Percentiles rank a stretch among this genome's conserved stretches.
phyloP scores from a whole-genome alignment of 352 stramenopile species.

The Phytophthora megakarya region DNA sequence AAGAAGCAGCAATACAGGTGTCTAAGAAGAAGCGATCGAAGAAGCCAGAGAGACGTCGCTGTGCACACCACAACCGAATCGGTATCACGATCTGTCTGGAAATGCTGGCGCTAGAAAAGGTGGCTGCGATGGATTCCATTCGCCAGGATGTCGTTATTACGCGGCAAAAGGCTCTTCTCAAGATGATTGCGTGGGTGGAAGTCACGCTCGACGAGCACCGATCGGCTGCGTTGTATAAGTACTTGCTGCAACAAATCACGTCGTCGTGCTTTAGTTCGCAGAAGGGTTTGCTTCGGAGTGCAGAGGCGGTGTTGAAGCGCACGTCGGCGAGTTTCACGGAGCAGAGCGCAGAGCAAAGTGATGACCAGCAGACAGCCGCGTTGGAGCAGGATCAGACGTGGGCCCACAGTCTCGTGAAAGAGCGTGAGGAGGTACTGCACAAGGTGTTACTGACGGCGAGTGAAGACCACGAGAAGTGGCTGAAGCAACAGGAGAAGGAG shows the following conservation, averaged over 20 bases:
- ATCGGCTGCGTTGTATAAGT: constrained; percentile 59
- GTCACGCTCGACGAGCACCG: constrained; percentile 54
- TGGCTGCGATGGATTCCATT: constrained; percentile 34
- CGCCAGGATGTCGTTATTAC: constrained; percentile 37
- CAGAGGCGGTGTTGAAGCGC: constrained; percentile 53
- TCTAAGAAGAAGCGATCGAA: constrained; percentile 24
- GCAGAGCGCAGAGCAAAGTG: constrained; percentile 24
- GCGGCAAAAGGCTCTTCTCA: constrained; percentile 61
- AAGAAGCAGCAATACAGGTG: constrained; percentile 17
- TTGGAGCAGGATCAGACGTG: constrained; percentile 58
- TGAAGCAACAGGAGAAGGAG: constrained; percentile 46
- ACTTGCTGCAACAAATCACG: constrained; percentile 52
- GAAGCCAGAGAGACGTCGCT: constrained; percentile 34
- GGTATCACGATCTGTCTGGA: constrained; percentile 75
- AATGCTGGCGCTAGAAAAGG: constrained; percentile 66
- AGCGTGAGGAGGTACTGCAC: constrained; percentile 45
- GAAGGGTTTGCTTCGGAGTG: constrained; percentile 46
- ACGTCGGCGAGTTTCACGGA: constrained; percentile 43
- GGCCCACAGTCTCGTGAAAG: constrained; percentile 49
- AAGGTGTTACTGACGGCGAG: constrained; percentile 44
- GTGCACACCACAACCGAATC: constrained; percentile 76
- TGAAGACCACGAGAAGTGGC: constrained; percentile 39
- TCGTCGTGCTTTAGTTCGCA: constrained; percentile 50
- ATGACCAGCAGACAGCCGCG: constrained; percentile 25
- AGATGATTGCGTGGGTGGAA: constrained; percentile 55